Evolutionary conservation across 495 filamentous ascomycete species (phyloP), one percentile per base, ranked within the genome.

Genomic region (Talaromyces stipitatus): DNA sequence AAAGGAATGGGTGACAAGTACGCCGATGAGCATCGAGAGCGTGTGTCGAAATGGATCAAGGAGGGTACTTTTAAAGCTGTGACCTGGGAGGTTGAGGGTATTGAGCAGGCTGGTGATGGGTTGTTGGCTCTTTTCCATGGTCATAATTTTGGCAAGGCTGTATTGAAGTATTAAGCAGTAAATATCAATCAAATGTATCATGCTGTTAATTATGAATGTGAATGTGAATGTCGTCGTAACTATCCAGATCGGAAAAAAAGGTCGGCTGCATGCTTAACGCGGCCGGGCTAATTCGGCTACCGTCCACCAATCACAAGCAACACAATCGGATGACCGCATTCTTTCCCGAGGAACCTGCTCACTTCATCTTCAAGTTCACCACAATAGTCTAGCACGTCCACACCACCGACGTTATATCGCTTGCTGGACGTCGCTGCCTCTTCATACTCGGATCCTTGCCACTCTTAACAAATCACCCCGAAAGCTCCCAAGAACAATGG

Each of bases 141-240:
- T 27, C 85, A 90, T 71, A 97, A 97, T 74, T 88, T 90, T 75
- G 92, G 92, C 59, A 97, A 97, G 78, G 89, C 91, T 29, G 82
- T 95, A 22, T 59, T 96, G 60, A 87, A 89, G 74, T 55, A 55
- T 46, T 55, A 54, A n/a, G n/a, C n/a, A n/a, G n/a, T n/a, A n/a
- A n/a, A n/a, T n/a, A n/a, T n/a, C n/a, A n/a, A n/a, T n/a, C n/a
- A n/a, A n/a, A n/a, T n/a, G n/a, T n/a, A n/a, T n/a, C n/a, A n/a
- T n/a, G n/a, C n/a, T n/a, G n/a, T n/a, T n/a, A n/a, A n/a, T n/a
- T n/a, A n/a, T n/a, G n/a, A 47, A 22, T 9, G 23, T 33, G 32
- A 24, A 36, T 18, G n/a, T 2, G 20, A 22, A 16, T 12, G 20
- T 52, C 22, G 7, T 18, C n/a, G 28, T 12, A n/a, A n/a, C n/a